Evolutionary conservation across 108 stramenopile genomes (phyloP).

Genomic region (Fragilaria crotonensis): DNA sequence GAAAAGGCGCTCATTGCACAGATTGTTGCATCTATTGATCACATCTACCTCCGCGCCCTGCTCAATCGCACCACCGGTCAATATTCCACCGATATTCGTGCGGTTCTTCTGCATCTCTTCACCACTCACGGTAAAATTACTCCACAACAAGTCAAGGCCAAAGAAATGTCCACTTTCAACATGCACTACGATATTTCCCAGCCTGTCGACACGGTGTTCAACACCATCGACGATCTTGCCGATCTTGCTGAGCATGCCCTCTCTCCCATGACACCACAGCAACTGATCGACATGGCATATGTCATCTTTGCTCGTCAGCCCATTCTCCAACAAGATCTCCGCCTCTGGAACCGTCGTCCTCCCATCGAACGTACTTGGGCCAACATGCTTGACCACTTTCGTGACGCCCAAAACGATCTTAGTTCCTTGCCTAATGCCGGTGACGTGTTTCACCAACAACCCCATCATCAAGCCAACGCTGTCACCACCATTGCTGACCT

Average conservation of each 20-base stretch:
- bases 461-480: background rate
- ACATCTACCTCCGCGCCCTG: conserved; percentile 3
- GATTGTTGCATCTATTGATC: conserved; percentile 8
- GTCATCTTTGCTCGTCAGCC: background rate
- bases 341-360: background rate
- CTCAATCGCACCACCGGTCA: conserved; percentile 1
- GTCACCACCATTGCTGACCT: background rate
- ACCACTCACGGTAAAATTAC: conserved; percentile 16
- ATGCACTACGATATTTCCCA: conserved; percentile 7
- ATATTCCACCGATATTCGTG: background rate
- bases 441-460: background rate
- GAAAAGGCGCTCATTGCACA: conserved; percentile 3
- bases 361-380: conserved; percentile 1
- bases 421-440: background rate
- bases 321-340: background rate
- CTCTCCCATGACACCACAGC: background rate
- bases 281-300: conserved; percentile 1
- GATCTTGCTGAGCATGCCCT: conserved; percentile 7
- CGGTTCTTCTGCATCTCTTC: conserved; percentile 11
- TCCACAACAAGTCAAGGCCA: conserved; percentile 12
- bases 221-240: conserved; percentile 1
- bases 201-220: conserved; percentile 17
- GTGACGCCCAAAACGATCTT: conserved; percentile 3
- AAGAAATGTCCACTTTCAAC: background rate
- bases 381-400: conserved; percentile 5